Evolutionary conservation across 257 asterid species (phyloP).

Genomic region (Solanum virginianum): DNA sequence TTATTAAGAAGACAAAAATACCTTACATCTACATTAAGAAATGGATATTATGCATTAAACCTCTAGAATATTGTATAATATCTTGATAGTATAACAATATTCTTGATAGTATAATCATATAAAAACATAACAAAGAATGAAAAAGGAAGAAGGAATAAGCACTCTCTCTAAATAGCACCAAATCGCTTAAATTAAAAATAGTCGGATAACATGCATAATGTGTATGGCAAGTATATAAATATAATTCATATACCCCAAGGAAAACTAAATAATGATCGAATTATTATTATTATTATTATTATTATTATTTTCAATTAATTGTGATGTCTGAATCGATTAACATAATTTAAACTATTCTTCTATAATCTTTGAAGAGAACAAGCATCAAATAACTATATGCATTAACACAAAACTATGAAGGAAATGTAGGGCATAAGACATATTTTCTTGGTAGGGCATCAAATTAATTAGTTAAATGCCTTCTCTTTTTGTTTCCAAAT

Average conservation of each 20-base stretch:
- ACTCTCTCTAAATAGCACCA: neutral
- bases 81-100: no score
- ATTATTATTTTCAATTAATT: neutral
- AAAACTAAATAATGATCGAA: neutral
- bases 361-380: neutral
- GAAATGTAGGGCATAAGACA: neutral
- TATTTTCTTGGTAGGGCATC: constrained; percentile 8
- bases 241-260: neutral
- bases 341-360: accelerated
- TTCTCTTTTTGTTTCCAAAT: neutral
- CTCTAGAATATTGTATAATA: neutral
- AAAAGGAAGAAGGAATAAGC: neutral
- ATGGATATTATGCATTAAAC: neutral
- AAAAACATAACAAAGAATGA: neutral
- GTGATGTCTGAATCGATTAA: neutral
- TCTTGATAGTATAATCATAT: neutral
- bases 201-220: neutral
- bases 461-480: neutral
- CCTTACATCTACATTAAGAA: neutral
- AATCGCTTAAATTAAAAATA: neutral
- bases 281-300: neutral
- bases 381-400: neutral
- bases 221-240: neutral
- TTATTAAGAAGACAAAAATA: neutral
- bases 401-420: neutral